These are phyloP conservation scores for Zymoseptoria passerinii DNA, from an alignment of 2,329 filamentous ascomycete genomes.

Conservation along the genomic window DNA sequence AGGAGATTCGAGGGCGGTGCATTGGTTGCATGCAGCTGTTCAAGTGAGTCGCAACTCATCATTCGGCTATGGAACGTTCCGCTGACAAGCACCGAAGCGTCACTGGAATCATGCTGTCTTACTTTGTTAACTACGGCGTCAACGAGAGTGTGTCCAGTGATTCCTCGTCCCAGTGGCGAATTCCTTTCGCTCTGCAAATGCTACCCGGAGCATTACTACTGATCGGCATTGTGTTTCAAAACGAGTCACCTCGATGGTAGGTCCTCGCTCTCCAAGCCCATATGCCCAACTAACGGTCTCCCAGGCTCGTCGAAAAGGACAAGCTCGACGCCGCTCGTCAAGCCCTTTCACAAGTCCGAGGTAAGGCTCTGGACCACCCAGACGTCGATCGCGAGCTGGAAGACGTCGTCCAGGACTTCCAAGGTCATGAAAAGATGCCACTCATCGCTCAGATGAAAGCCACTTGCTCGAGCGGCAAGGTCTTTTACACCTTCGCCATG, in stretches of 20 bases:
- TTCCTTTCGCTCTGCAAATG: constrained; percentile 46
- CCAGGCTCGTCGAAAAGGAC: constrained; percentile 42
- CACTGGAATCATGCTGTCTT: constrained; percentile 42
- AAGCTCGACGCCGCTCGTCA: constrained; percentile 38
- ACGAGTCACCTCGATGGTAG: constrained; percentile 44
- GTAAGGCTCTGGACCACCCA: constrained; percentile 28
- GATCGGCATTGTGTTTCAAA: constrained; percentile 43
- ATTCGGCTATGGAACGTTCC: constrained; percentile 30
- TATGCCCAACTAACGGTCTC: background rate
- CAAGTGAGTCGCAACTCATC: constrained; percentile 22
- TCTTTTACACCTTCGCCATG: constrained; percentile 36
- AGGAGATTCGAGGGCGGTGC: constrained; percentile 27
- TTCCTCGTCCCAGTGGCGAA: constrained; percentile 44
- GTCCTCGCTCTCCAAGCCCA: background rate
- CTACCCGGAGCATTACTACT: constrained; percentile 45
- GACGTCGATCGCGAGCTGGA: constrained; percentile 35
- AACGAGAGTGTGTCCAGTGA: constrained; percentile 35
- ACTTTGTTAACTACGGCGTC: constrained; percentile 48
- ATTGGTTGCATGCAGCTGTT: constrained; percentile 27
- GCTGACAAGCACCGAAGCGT: constrained; percentile 27
- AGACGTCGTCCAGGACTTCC: constrained; percentile 39
- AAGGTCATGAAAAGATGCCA: constrained; percentile 36
- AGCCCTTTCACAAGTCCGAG: constrained; percentile 34
- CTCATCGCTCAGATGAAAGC: constrained; percentile 33
- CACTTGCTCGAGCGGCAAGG: constrained; percentile 31